Percentiles rank a stretch among this genome's conserved stretches.
These are phyloP conservation scores for Penicillium psychrofluorescens DNA, from an alignment of 495 filamentous ascomycete genomes.

Conservation along the genomic window DNA sequence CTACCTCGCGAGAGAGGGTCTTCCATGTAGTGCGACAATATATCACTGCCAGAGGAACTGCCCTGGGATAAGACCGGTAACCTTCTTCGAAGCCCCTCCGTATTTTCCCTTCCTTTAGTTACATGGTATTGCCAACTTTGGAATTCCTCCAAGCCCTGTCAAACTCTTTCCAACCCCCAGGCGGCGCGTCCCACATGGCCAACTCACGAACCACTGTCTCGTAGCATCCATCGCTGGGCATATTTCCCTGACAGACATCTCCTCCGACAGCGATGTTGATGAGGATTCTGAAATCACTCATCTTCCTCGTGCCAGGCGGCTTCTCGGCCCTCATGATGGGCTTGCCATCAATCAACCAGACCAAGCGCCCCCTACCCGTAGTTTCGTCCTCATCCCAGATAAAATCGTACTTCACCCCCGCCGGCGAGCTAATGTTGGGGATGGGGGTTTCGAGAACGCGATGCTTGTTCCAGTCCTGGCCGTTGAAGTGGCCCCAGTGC, in stretches of 20 bases:
- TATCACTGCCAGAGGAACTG: no score
- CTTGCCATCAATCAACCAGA: conserved; percentile 20
- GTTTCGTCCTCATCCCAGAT: conserved; percentile 22
- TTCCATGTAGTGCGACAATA: no score
- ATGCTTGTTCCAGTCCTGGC: conserved; percentile 23
- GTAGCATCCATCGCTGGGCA: conserved; percentile 20
- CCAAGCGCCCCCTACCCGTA: conserved; percentile 16
- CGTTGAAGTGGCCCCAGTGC: conserved; percentile 23
- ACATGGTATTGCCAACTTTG: conserved; percentile 23
- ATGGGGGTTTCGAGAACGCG: conserved; percentile 21
- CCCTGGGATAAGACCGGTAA: no score
- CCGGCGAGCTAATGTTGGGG: conserved; percentile 16
- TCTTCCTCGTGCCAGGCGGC: conserved; percentile 21
- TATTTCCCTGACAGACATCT: conserved; percentile 23
- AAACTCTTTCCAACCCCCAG: conserved; percentile 19
- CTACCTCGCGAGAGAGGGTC: no score
- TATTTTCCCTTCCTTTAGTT: conserved; percentile 7
- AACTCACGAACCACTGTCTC: conserved; percentile 21
- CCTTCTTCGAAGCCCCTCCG: no score
- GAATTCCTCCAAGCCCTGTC: conserved; percentile 15
- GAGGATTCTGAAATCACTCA: conserved; percentile 23
- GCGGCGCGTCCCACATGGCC: conserved; percentile 23
- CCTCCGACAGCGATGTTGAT: conserved; percentile 24
- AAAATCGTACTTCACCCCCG: conserved; percentile 19
- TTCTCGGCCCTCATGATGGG: conserved; percentile 22